Evolutionary conservation across 371 early-diverging fungal genomes (phyloP), one percentile per base, ranked within the genome.

Genomic region (Circinella umbellata): DNA sequence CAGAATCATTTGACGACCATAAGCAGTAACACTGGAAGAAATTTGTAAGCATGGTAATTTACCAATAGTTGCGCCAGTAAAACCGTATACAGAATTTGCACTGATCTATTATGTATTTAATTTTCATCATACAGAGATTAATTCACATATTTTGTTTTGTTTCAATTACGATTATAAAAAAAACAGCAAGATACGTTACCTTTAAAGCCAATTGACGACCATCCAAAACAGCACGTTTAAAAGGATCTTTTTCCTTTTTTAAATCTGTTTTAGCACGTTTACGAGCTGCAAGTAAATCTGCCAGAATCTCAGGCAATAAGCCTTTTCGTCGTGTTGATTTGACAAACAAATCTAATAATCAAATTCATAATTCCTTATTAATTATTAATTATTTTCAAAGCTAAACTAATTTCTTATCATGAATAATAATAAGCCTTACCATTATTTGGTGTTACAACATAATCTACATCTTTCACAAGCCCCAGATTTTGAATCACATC

Each of bases 41-140:
- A 99, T 99, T 71, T 98, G 96, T 46, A 99, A 81, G 79, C 99
- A 96, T 0, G 99, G 99, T 34, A 99, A 86, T 70, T 97, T 95
- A 35, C 99, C 99, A 42, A 94, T 90, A 4, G 96, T 94, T 0
- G 99, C 98, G 49, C 99, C 99, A 9, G 99, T 99, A 75, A 99
- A 99, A 27, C 99, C 99, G 80, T 99, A 99, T 9, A 99, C 98
- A 10, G 99, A 99, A 78, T 99, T 99, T 49, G 99, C 99, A 78
- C 95, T 96, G 74, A 99, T 91, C 92, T 93, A 71, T 59, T 47
- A 36, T 27, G 27, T 20, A 18, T 15, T 49, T 38, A n/a, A 62
- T 54, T 42, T 11, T 9, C 1, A 6, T 9, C 42, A 42, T 42
- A 42, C 42, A 27, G 27, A 27, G 27, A 27, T 42, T 42, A 42